A percentile compares a stretch with the other conserved stretches of the same genome.
phyloP scores from a whole-genome alignment of 176 grass and related monocot genomes.

The Musa schizocarpa region DNA sequence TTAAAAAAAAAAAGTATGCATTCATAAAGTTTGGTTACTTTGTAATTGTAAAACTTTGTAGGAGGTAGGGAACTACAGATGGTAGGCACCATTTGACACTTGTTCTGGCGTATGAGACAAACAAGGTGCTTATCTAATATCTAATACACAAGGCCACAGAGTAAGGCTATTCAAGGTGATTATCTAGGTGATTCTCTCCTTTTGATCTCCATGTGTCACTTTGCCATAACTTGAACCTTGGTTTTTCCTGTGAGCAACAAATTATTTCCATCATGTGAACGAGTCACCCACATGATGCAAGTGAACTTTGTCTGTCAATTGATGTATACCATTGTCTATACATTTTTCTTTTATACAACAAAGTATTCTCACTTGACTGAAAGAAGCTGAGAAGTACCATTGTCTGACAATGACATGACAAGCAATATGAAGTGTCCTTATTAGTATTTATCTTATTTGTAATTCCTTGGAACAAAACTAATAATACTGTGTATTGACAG shows the following conservation, averaged over 20 bases:
- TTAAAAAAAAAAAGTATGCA: background rate
- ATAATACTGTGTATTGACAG: constrained; percentile 34
- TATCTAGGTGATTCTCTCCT: too few species aligned
- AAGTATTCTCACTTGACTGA: background rate
- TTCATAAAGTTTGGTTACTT: background rate
- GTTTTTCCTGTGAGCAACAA: too few species aligned
- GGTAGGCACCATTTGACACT: background rate
- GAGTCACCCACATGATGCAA: too few species aligned
- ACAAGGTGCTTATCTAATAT: too few species aligned
- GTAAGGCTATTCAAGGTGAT: too few species aligned
- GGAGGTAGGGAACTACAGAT: background rate
- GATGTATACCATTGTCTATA: too few species aligned
- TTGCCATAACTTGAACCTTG: too few species aligned
- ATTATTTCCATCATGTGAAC: too few species aligned
- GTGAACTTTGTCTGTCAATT: too few species aligned
- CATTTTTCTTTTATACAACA: background rate
- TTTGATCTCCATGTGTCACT: too few species aligned
- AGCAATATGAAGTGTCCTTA: background rate
- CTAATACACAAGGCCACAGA: too few species aligned
- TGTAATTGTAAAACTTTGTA: background rate
- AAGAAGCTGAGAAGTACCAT: background rate
- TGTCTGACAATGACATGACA: background rate
- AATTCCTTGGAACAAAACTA: background rate
- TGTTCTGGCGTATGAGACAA: background rate
- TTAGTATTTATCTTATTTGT: background rate